Base-by-base conservation (phyloP, 352 stramenopile genomes). In the Aphanomyces astaci region DNA sequence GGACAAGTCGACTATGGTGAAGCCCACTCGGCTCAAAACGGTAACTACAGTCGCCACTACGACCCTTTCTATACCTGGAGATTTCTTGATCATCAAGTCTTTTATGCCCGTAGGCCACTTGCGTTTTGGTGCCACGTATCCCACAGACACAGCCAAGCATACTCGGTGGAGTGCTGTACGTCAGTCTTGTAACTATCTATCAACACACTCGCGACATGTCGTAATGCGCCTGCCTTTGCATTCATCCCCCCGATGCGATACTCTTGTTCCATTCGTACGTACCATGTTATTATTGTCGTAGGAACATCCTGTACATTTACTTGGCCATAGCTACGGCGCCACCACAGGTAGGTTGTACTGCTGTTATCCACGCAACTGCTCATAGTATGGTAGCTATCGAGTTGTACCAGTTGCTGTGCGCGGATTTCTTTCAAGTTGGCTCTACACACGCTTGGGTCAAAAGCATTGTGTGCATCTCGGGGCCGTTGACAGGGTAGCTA, bases 251-350 rank as follows among this genome's bases (percentile, higher is more conserved):
- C n/a, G n/a, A n/a, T n/a, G n/a, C n/a, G n/a, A n/a, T n/a, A n/a
- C n/a, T n/a, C n/a, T n/a, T n/a, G n/a, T n/a, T n/a, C n/a, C n/a
- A n/a, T n/a, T n/a, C n/a, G n/a, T n/a, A n/a, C n/a, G n/a, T n/a
- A n/a, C n/a, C n/a, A n/a, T n/a, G n/a, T n/a, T n/a, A n/a, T n/a
- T n/a, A n/a, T n/a, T 2, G 13, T 33, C n/a, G 51, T 59, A 59
- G 51, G 36, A 70, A 1, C 77, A 87, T 31, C 81, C 84, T 0
- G 72, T 90, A 3, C 82, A 88, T 53, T 57, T 91, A 3, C 33
- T 91, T n/a, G 82, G 79, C 19, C 82, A 89, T 69, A 88, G 81
- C 60, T 81, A 88, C 22, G 82, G 84, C 36, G 76, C 73, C 5
- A 88, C 81, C 17, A 88, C 82, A 4, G 62, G 62, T 68, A 43